Evolutionary conservation across 257 asterid species (phyloP), one percentile per base, ranked within the genome.

Genomic region (Eustoma russellianum): DNA sequence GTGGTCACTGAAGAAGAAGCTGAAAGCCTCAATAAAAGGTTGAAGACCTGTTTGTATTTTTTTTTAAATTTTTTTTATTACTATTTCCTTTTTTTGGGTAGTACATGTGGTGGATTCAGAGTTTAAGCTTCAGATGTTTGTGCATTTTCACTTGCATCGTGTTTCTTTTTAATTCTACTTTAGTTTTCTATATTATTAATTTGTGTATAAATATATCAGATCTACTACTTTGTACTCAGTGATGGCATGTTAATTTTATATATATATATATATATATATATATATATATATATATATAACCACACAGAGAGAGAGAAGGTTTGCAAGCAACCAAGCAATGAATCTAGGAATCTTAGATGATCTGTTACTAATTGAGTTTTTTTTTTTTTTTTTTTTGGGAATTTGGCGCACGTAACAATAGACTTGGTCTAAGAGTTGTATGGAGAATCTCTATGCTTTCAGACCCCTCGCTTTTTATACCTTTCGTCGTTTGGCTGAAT

Each of bases 1-100:
- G 94, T 86, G 82, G 69, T 86, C 78, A 83, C 88, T 41, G 93
- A 81, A 45, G 94, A 83, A 60, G 97, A 89, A 86, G 96, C 96
- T 78, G 82, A 86, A 65, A 75, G 72, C 68, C 88, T 86, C 17
- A 78, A 90, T 70, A 74, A 62, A 69, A 81, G 96, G 98, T 89
- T 54, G 28, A 12, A n/a, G 5, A 33, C 30, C 7, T 6, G n/a
- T n/a, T n/a, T n/a, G n/a, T n/a, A n/a, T n/a, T n/a, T n/a, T n/a
- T n/a, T n/a, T n/a, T n/a, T n/a, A n/a, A n/a, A n/a, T n/a, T n/a
- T n/a, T n/a, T n/a, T n/a, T n/a, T n/a, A n/a, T n/a, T n/a, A n/a
- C n/a, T n/a, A n/a, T n/a, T n/a, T n/a, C n/a, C n/a, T n/a, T n/a
- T n/a, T n/a, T n/a, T n/a, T n/a, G n/a, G n/a, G 9, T 5, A 6